These are phyloP conservation scores for Lepidium didymum DNA, from an alignment of 345 rosid species.

Conservation along the genomic window DNA sequence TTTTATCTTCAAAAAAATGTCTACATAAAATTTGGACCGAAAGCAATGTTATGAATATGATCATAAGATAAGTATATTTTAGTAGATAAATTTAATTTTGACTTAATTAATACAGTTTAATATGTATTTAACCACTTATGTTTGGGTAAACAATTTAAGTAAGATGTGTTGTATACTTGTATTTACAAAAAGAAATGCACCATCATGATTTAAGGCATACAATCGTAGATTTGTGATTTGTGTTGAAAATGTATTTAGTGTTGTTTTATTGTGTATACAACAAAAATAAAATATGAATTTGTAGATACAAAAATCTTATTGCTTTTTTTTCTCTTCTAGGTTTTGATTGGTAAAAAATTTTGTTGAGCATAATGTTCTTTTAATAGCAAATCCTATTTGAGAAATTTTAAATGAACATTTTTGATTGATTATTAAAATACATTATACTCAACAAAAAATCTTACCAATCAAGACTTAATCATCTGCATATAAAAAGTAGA, in stretches of 20 bases:
- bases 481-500: background rate
- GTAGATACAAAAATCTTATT: background rate
- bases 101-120: background rate
- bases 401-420: no score
- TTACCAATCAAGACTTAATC: no score
- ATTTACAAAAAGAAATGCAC: background rate
- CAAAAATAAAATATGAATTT: background rate
- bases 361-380: no score
- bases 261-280: background rate
- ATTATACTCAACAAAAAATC: no score
- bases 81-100: background rate
- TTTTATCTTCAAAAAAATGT: no score
- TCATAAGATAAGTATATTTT: background rate
- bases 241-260: background rate
- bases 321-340: background rate
- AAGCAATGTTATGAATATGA: background rate
- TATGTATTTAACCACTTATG: background rate
- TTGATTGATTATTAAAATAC: no score
- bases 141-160: background rate
- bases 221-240: background rate
- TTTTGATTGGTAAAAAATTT: no score
- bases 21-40: background rate
- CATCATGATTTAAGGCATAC: background rate
- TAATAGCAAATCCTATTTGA: no score
- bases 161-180: background rate